phyloP scores from a whole-genome alignment of 1,284 basidiomycete species.

The Rhodotorula mucilaginosa region DNA sequence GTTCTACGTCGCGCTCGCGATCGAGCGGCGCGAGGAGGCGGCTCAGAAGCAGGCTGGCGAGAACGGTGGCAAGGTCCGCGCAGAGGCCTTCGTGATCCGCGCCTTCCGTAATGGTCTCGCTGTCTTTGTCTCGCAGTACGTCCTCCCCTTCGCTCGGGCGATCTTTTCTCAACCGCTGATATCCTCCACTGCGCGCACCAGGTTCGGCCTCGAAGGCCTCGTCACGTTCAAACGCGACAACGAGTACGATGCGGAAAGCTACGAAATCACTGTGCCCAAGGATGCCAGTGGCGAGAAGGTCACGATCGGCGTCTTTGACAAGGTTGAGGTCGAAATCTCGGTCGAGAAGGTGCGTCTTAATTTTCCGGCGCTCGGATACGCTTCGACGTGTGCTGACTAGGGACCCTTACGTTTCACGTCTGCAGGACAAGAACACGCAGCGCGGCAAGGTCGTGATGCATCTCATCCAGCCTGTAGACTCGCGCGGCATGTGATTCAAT shows the following conservation, averaged over 20 bases:
- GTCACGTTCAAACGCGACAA: constrained; percentile 87
- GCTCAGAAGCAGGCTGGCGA: constrained; percentile 54
- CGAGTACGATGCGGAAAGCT: constrained; percentile 87
- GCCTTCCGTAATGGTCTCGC: constrained; percentile 92
- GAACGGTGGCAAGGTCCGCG: constrained; percentile 56
- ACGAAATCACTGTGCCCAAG: constrained; percentile 60
- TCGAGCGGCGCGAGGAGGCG: constrained; percentile 60
- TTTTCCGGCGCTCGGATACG: not conserved
- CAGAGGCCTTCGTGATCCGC: constrained; percentile 93
- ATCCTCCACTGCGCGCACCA: constrained; percentile 46
- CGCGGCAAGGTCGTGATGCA: constrained; percentile 88
- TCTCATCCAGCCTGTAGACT: constrained; percentile 60
- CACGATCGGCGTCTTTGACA: constrained; percentile 77
- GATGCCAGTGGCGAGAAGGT: constrained; percentile 55
- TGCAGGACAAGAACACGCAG: constrained; percentile 80
- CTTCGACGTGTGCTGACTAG: not conserved
- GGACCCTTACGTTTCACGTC: not conserved
- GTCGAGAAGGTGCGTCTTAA: constrained; percentile 65
- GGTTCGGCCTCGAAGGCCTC: constrained; percentile 88
- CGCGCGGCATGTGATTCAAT: constrained; percentile 7
- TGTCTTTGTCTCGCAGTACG: constrained; percentile 90
- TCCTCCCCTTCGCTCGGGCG: not conserved
- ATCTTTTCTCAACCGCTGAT: constrained; percentile 33
- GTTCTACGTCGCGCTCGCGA: constrained; percentile 91
- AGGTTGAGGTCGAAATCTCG: constrained; percentile 80